Evolutionary conservation across 2,329 filamentous ascomycete genomes (phyloP), one percentile per base, ranked within the genome.

Genomic region (Alternaria longipes): DNA sequence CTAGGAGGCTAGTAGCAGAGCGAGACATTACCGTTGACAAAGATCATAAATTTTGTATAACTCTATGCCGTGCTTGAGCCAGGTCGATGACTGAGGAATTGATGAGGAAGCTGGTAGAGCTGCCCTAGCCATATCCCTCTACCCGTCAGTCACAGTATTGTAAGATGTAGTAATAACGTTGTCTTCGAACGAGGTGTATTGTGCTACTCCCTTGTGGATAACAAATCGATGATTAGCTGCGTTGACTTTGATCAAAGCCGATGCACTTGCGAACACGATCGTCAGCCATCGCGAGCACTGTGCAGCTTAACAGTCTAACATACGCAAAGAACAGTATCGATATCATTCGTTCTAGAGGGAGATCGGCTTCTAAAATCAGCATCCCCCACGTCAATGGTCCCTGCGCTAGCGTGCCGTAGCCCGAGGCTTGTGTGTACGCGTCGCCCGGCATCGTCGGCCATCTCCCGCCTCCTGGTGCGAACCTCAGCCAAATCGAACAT

Each of bases 371-470:
- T 46, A 40, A 32, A 60, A 46, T 40, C 12, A 26, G 20, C 28
- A 24, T n/a, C 51, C 5, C 44, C 42, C 56, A 51, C 38, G 38
- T 54, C 46, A 16, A 49, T 22, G 53, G 54, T 64, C 58, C 58
- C 60, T 65, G 62, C 62, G 56, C 54, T 67, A 67, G 62, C 59
- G 64, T 36, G 36, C 56, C 59, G 59, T 51, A 53, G 49, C 45
- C 58, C 64, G 55, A 62, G 42, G 42, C 58, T 45, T 56, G 46
- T 56, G 52, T 50, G 52, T 50, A 53, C 56, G 53, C 53, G 46
- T 60, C 53, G 18, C 36, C 45, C 38, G n/a, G 49, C 44, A 50
- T 62, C 47, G 54, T 44, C 26, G 54, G 53, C 47, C 36, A 20
- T 59, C 26, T 44, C 38, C 55, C 41, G 26, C 18, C 49, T 42